Percentiles rank a stretch among this genome's conserved stretches.
These are phyloP conservation scores for Ogataea nitratoaversa DNA, from an alignment of 805 yeast species.

Conservation along the genomic window DNA sequence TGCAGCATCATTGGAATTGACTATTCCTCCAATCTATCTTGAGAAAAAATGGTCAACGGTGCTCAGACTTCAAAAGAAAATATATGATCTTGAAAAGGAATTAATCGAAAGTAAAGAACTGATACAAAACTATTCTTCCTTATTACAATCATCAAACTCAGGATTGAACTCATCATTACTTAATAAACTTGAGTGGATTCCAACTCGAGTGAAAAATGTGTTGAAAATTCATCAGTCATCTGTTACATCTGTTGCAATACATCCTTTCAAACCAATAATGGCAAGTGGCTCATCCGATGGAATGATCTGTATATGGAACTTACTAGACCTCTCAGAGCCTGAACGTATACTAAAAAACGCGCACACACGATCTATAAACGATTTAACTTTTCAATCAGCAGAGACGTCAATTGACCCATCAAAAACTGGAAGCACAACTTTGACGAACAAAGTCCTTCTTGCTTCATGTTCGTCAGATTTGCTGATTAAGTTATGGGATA, in stretches of 20 bases:
- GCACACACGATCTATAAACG: slow-evolving; percentile 68
- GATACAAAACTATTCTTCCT: slow-evolving; percentile 28
- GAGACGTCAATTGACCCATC: slow-evolving; percentile 24
- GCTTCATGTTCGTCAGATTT: slow-evolving; percentile 53
- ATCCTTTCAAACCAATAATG: slow-evolving; percentile 66
- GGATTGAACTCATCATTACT: slow-evolving; percentile 10
- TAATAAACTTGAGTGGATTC: slow-evolving; percentile 58
- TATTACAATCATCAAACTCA: slow-evolving; percentile 11
- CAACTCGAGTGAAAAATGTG: slow-evolving; percentile 40
- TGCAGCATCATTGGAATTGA: slow-evolving; percentile 1
- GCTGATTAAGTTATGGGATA: slow-evolving; percentile 68
- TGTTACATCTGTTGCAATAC: slow-evolving; percentile 62
- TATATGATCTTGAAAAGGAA: slow-evolving; percentile 65
- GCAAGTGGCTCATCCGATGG: slow-evolving; percentile 74
- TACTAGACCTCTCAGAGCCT: slow-evolving; percentile 54
- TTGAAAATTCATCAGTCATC: slow-evolving; percentile 56
- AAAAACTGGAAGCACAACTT: background rate
- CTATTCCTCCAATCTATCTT: slow-evolving; percentile 33
- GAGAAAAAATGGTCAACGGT: slow-evolving; percentile 89
- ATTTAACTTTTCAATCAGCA: slow-evolving; percentile 51
- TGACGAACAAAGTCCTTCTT: slow-evolving; percentile 27
- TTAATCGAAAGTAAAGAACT: slow-evolving; percentile 44
- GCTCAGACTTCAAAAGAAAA: slow-evolving; percentile 68
- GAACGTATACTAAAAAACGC: slow-evolving; percentile 58
- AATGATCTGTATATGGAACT: slow-evolving; percentile 66